These are phyloP conservation scores for Pittosporum tobira DNA, from an alignment of 129 eudicot species.

Conservation along the genomic window DNA sequence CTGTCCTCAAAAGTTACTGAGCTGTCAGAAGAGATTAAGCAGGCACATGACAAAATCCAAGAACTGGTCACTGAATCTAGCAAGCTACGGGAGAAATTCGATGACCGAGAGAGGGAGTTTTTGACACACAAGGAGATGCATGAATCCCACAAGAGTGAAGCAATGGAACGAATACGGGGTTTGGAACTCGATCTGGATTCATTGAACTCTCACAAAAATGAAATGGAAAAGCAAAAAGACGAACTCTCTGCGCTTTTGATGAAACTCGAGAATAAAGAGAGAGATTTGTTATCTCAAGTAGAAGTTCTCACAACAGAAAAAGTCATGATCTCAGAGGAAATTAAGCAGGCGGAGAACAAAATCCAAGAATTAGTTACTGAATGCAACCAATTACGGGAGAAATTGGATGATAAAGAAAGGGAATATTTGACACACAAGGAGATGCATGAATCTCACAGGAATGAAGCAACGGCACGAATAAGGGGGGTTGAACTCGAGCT, in stretches of 20 bases:
- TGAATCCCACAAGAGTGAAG: slow-evolving; percentile 53
- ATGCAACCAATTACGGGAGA: slow-evolving; percentile 1
- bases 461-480: not conserved
- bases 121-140: slow-evolving; percentile 44
- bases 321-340: not conserved
- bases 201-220: slow-evolving; percentile 36
- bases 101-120: slow-evolving; percentile 46
- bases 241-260: slow-evolving; percentile 45
- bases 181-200: slow-evolving; percentile 55
- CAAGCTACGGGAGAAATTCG: slow-evolving; percentile 34
- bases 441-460: not conserved
- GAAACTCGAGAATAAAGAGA: slow-evolving; percentile 45
- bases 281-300: slow-evolving; percentile 27
- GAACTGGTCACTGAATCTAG: slow-evolving; percentile 44
- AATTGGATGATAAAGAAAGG: slow-evolving; percentile 10
- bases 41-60: slow-evolving; percentile 32
- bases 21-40: slow-evolving; percentile 38
- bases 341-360: slow-evolving; percentile 3
- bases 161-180: slow-evolving; percentile 40
- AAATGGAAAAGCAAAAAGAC: slow-evolving; percentile 57
- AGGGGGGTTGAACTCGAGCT: slow-evolving; percentile 4
- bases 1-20: slow-evolving; percentile 34
- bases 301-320: slow-evolving; percentile 34
- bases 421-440: slow-evolving; percentile 4
- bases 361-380: slow-evolving; percentile 8